phyloP scores from a whole-genome alignment of 441 rosid species.

The Corymbia citriodora region DNA sequence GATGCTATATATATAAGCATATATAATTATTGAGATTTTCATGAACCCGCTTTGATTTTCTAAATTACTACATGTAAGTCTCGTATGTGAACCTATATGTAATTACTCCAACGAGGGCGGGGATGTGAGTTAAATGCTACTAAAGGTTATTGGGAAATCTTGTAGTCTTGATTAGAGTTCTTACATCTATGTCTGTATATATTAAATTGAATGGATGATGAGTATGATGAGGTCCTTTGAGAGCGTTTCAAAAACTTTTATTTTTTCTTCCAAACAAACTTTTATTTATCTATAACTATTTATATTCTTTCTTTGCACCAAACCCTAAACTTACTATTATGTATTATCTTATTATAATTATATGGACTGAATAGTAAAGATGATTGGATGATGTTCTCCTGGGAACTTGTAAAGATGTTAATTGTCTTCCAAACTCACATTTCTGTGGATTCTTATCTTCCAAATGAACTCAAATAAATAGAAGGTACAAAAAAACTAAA shows the following conservation, averaged over 20 bases:
- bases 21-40: too few species aligned
- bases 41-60: too few species aligned
- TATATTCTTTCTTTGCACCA: not conserved
- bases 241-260: not conserved
- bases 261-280: too few species aligned
- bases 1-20: too few species aligned
- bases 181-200: not conserved
- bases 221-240: not conserved
- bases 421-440: not conserved
- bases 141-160: not conserved
- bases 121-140: not conserved
- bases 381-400: not conserved
- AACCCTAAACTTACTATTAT: not conserved
- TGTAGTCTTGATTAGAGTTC: not conserved
- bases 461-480: not conserved
- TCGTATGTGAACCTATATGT: not conserved
- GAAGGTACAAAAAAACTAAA: not conserved
- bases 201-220: not conserved
- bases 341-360: not conserved
- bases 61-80: not conserved
- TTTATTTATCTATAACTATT: too few species aligned
- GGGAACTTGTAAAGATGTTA: not conserved
- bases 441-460: not conserved
- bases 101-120: too few species aligned
- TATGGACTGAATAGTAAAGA: not conserved